These are phyloP conservation scores for Penicillium vulpinum DNA, from an alignment of 2,329 filamentous ascomycete genomes.

Conservation along the genomic window DNA sequence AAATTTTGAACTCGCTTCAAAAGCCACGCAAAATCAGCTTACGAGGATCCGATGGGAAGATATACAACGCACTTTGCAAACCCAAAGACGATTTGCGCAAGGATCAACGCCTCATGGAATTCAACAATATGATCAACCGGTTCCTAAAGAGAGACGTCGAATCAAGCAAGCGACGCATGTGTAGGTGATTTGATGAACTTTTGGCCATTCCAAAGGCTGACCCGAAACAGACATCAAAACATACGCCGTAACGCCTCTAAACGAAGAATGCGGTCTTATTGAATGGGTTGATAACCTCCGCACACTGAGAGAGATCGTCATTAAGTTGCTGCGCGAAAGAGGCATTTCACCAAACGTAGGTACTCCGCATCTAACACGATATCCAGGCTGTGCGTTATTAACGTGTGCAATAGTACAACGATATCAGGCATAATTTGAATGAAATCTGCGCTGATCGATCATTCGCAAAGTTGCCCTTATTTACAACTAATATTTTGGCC, in stretches of 20 bases:
- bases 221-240: slow-evolving; percentile 71
- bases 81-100: slow-evolving; percentile 97
- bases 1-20: slow-evolving; percentile 87
- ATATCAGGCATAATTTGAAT: slow-evolving; percentile 61
- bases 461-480: slow-evolving; percentile 65
- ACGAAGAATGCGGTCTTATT: slow-evolving; percentile 96
- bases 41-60: slow-evolving; percentile 81
- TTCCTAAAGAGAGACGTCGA: slow-evolving; percentile 89
- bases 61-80: slow-evolving; percentile 91
- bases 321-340: slow-evolving; percentile 73
- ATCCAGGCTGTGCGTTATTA: neutral
- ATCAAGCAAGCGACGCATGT: slow-evolving; percentile 83
- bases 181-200: slow-evolving; percentile 32
- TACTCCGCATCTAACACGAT: neutral
- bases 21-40: slow-evolving; percentile 88
- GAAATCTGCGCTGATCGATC: slow-evolving; percentile 61
- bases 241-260: slow-evolving; percentile 93
- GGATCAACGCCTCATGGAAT: slow-evolving; percentile 98
- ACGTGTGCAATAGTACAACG: slow-evolving; percentile 57
- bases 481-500: slow-evolving; percentile 63
- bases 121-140: slow-evolving; percentile 97
- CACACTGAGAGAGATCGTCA: slow-evolving; percentile 86
- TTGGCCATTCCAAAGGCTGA: slow-evolving; percentile 10
- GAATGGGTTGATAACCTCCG: slow-evolving; percentile 98
- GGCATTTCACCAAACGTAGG: slow-evolving; percentile 59